Percentiles rank a stretch among this genome's conserved stretches.
Conservation (phyloP, 139 green algal genomes). For the Trebouxia sp. region DNA sequence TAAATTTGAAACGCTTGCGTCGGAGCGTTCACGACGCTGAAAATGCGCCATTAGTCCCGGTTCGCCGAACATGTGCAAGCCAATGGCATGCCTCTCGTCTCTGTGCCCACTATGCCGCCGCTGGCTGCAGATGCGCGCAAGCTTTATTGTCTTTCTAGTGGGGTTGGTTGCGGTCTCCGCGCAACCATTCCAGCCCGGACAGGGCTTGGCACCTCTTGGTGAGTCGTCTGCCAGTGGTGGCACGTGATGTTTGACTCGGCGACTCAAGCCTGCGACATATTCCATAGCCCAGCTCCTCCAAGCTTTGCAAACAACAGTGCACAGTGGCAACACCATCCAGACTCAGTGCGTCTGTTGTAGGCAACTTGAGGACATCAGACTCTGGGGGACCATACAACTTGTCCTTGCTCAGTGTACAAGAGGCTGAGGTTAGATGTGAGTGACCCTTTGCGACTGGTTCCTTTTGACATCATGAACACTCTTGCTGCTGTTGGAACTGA, state of each 20-base stretch:
- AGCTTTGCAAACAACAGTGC: no score
- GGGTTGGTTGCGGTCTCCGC: neutral
- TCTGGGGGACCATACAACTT: constrained; percentile 36
- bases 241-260: no score
- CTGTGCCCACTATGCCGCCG: no score
- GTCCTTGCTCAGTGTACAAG: constrained; percentile 24
- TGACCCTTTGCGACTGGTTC: neutral
- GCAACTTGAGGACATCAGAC: constrained; percentile 30
- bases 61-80: no score
- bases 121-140: neutral
- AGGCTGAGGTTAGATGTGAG: constrained; percentile 31
- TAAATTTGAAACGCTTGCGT: no score
- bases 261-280: no score
- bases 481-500: neutral
- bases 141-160: neutral
- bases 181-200: constrained; percentile 13
- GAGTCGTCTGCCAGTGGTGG: neutral
- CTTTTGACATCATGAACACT: neutral
- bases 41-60: no score
- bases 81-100: no score
- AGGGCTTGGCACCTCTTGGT: constrained; percentile 16
- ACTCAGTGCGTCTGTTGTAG: no score
- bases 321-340: no score
- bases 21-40: no score
- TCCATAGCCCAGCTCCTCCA: neutral